Percentiles rank a stretch among this genome's conserved stretches.
These are phyloP conservation scores for Suillus lakei DNA, from an alignment of 768 basidiomycete species.

Conservation along the genomic window DNA sequence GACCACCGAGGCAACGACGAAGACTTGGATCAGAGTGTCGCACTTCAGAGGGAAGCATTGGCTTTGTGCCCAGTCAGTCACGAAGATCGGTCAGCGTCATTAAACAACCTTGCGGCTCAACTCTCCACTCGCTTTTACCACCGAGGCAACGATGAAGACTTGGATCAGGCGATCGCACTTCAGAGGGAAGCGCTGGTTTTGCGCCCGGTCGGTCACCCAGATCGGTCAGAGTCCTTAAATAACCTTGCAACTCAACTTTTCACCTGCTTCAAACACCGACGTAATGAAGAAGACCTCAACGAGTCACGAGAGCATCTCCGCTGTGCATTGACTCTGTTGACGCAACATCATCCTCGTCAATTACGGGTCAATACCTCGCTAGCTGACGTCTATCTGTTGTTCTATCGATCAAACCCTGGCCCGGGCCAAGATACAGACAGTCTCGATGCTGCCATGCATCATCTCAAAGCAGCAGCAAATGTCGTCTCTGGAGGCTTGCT, in stretches of 20 bases:
- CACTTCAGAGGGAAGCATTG: too few species aligned
- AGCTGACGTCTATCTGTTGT: not conserved
- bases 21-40: too few species aligned
- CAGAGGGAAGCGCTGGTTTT: too few species aligned
- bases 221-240: too few species aligned
- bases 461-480: not conserved
- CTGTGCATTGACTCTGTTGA: not conserved
- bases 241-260: not conserved
- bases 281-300: not conserved
- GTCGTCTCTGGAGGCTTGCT: not conserved
- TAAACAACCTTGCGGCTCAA: too few species aligned
- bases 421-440: not conserved
- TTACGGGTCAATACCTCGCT: fast-evolving
- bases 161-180: too few species aligned
- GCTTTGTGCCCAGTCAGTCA: too few species aligned
- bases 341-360: not conserved
- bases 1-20: too few species aligned
- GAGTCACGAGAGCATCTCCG: not conserved
- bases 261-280: not conserved
- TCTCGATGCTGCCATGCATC: not conserved
- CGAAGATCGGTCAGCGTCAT: too few species aligned
- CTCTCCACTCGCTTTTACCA: too few species aligned
- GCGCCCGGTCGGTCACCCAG: too few species aligned
- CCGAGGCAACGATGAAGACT: too few species aligned
- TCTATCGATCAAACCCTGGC: not conserved